These are phyloP conservation scores for Rhynchospora tenuis DNA, from an alignment of 176 grass and related monocot species.

Conservation along the genomic window DNA sequence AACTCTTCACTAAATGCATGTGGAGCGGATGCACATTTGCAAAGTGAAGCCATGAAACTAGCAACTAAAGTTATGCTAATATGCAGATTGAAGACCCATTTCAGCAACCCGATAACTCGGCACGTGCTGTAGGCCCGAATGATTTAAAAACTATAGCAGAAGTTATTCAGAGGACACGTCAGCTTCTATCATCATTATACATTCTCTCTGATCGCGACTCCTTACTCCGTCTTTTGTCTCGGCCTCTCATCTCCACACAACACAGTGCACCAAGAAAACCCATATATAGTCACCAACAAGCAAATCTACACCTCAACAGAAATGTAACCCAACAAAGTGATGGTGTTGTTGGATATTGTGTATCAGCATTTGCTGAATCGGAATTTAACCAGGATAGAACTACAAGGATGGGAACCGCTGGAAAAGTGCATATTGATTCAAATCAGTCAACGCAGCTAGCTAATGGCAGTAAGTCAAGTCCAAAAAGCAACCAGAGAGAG, in stretches of 20 bases:
- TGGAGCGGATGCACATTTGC: not conserved
- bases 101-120: conserved; percentile 64
- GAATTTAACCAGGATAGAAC: conserved; percentile 1
- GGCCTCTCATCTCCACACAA: conserved; percentile 36
- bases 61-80: conserved; percentile 21
- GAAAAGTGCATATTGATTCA: not conserved
- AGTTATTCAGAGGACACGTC: conserved; percentile 30
- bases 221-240: conserved; percentile 46
- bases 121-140: conserved; percentile 43
- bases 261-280: conserved; percentile 23
- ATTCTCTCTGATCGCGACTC: conserved; percentile 28
- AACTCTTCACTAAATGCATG: conserved; percentile 1
- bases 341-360: not conserved
- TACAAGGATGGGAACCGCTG: not conserved
- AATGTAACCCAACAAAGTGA: not conserved
- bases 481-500: not conserved
- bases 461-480: not conserved
- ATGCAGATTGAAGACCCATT: conserved; percentile 72
- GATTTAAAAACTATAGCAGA: conserved; percentile 36
- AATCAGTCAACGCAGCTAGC: not conserved
- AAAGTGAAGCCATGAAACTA: conserved; percentile 16
- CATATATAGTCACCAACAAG: not conserved
- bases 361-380: not conserved
- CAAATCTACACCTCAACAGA: not conserved
- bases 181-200: conserved; percentile 25